Evolutionary conservation across 495 filamentous ascomycete species (phyloP), one percentile per base, ranked within the genome.

Genomic region (Beverwykella pulmonaria): DNA sequence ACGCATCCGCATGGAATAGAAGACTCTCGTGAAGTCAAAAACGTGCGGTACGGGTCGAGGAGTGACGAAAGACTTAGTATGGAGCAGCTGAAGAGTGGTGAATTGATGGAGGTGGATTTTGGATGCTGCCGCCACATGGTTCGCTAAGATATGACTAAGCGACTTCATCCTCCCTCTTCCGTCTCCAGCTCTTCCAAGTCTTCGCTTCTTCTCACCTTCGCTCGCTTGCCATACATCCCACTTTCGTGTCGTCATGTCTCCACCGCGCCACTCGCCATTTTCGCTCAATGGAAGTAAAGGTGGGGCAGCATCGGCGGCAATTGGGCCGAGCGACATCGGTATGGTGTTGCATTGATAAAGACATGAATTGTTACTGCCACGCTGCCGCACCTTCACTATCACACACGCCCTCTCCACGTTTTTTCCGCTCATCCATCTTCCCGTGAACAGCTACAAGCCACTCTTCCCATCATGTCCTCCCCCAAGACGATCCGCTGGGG

Each of bases 401-500:
- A n/a, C n/a, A n/a, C n/a, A 8, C 48, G 9, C 8, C 19, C 15
- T 44, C 48, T 23, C 15, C 2, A 50, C 48, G 25, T 6, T 19
- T 27, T 50, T 19, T 25, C 48, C 48, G 6, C 44, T 22, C 44
- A 47, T 47, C 44, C 15, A 5, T 47, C 44, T 7, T 15, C 44
- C 6, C 44, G 20, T 4, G 3, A 47, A 5, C 30, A 12, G 30
- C 39, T 44, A 9, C 48, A 12, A 8, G 8, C 19, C 48, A 8
- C 20, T 29, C 20, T 20, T 6, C n/a, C 22, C 61, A 61, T 34
- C 44, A 76, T 76, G 74, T 70, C 73, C 34, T 23, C 68, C 3
- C 59, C 78, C 30, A 71, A 68, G 54, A 86, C 83, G 61, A 73
- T 90, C 49, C 85, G 82, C 66, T 93, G 90, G 90, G 91, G 91